Evolutionary conservation across 345 rosid genomes (phyloP).

Genomic region (Acer campestre): DNA sequence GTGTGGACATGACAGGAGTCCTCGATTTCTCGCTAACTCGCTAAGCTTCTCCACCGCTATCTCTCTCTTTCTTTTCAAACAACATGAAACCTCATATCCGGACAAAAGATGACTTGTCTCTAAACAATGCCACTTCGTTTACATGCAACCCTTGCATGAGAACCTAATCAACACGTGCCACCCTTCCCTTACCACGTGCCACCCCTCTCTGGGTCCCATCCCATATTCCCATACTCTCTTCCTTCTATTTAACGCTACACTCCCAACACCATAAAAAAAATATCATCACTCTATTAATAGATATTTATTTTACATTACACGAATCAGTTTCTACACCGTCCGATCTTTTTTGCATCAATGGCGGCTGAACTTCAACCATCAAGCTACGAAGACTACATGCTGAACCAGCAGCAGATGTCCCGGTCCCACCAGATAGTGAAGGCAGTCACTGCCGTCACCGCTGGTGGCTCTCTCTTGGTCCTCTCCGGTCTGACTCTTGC

Average conservation of each 20-base stretch:
- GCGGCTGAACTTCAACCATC: conserved; percentile 50
- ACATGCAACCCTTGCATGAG: conserved; percentile 57
- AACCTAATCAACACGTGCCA: conserved; percentile 47
- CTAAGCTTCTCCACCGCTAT: background rate
- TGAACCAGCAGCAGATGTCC: conserved; percentile 28
- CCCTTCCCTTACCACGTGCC: conserved; percentile 30
- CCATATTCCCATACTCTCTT: background rate
- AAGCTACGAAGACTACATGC: background rate
- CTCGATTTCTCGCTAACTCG: background rate
- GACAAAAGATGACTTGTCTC: conserved; percentile 45
- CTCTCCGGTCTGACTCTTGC: conserved; percentile 72
- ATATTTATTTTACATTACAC: too few species aligned
- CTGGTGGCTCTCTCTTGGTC: conserved; percentile 75
- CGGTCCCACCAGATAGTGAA: conserved; percentile 65
- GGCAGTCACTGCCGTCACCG: conserved; percentile 77
- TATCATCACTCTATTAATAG: background rate
- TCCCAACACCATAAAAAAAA: background rate
- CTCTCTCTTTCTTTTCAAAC: background rate
- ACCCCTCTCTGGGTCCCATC: background rate
- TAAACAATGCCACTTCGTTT: background rate
- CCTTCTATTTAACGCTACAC: conserved; percentile 21
- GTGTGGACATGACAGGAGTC: too few species aligned
- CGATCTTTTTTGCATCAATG: conserved; percentile 28
- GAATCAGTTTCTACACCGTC: background rate
- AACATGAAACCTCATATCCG: conserved; percentile 6